Percentiles rank a stretch among this genome's conserved stretches.
These are phyloP conservation scores for Saccharomycopsis lassenensis DNA, from an alignment of 805 yeast species.

Conservation along the genomic window DNA sequence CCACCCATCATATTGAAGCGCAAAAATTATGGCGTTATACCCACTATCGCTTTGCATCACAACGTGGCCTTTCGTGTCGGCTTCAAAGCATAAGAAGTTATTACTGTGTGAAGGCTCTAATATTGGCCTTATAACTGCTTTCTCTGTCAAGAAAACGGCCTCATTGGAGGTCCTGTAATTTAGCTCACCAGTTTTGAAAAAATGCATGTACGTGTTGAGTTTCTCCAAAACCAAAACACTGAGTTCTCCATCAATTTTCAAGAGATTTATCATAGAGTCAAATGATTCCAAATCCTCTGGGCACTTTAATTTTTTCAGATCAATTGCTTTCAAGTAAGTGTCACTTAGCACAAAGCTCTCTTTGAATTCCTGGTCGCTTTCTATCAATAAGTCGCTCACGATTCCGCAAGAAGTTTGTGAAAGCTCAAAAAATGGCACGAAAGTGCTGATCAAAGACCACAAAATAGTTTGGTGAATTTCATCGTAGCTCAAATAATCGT, in stretches of 20 bases:
- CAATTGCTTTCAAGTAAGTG: slow-evolving; percentile 25
- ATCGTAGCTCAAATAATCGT: slow-evolving; percentile 9
- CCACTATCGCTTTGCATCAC: slow-evolving; percentile 36
- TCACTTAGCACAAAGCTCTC: slow-evolving; percentile 28
- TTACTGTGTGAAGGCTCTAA: slow-evolving; percentile 34
- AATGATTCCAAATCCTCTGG: slow-evolving; percentile 46
- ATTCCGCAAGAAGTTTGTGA: slow-evolving; percentile 2
- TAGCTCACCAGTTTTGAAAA: slow-evolving; percentile 28
- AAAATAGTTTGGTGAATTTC: slow-evolving; percentile 20
- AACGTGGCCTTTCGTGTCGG: slow-evolving; percentile 61
- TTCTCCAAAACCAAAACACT: slow-evolving; percentile 53
- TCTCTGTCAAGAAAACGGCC: slow-evolving; percentile 37
- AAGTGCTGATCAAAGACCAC: slow-evolving; percentile 9
- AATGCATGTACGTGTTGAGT: slow-evolving; percentile 52
- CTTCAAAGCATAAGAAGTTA: slow-evolving; percentile 34
- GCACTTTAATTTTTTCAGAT: slow-evolving; percentile 56
- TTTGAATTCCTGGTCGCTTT: background rate
- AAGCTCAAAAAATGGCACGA: background rate
- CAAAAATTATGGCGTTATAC: slow-evolving; percentile 43
- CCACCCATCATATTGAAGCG: slow-evolving; percentile 79
- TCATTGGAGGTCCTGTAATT: slow-evolving; percentile 37
- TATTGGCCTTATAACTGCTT: slow-evolving; percentile 45
- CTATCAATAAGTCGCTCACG: too few relatives aligned
- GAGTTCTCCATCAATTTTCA: slow-evolving; percentile 52
- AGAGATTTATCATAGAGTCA: slow-evolving; percentile 47